phyloP scores from a whole-genome alignment of 192 early-diverging fungal genomes.

The Coemansia erecta region DNA sequence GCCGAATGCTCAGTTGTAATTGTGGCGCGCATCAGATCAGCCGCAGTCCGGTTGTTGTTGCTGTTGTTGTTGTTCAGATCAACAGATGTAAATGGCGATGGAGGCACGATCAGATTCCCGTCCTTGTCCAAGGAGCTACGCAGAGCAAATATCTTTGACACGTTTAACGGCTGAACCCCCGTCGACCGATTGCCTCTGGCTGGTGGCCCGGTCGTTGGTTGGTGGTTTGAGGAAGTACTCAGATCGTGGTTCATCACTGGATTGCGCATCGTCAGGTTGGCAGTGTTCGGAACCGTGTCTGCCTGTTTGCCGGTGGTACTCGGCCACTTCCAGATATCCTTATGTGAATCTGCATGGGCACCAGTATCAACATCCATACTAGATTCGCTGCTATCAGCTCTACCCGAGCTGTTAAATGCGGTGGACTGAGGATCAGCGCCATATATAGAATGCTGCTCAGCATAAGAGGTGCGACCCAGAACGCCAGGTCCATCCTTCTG shows the following conservation, averaged over 20 bases:
- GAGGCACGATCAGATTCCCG: slow-evolving; percentile 36
- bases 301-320: not conserved
- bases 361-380: slow-evolving; percentile 3
- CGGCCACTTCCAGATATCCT: not conserved
- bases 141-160: slow-evolving; percentile 20
- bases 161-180: not conserved
- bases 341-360: not conserved
- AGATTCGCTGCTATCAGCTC: not conserved
- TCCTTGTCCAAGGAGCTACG: slow-evolving; percentile 23
- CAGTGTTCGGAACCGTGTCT: too few species aligned
- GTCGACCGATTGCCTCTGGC: not conserved
- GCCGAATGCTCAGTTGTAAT: not conserved
- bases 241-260: too few species aligned
- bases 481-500: too few species aligned
- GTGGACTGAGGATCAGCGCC: too few species aligned
- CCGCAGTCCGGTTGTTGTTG: not conserved
- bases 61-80: slow-evolving; percentile 17
- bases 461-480: too few species aligned
- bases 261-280: not conserved
- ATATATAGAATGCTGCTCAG: too few species aligned
- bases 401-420: not conserved
- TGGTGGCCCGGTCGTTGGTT: too few species aligned
- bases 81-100: slow-evolving; percentile 39
- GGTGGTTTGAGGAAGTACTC: too few species aligned
- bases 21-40: not conserved